Conservation (phyloP, 768 basidiomycete species). For the Dentipellis fragilis region DNA sequence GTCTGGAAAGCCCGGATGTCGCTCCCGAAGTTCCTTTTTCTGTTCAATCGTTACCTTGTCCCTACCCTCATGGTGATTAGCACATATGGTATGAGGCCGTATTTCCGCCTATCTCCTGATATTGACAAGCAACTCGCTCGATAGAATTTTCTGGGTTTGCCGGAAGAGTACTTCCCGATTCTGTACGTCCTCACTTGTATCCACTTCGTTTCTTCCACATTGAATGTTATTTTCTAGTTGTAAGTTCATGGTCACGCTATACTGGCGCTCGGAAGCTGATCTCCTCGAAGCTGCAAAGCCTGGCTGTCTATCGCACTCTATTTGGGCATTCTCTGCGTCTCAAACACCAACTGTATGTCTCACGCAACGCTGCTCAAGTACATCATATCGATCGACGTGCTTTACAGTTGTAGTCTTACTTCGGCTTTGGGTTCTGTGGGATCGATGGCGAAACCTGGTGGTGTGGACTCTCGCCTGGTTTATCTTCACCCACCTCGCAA, state of each 20-base stretch:
- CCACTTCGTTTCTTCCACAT: neutral
- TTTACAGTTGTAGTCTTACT: neutral
- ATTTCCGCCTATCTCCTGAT: neutral
- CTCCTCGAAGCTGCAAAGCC: neutral
- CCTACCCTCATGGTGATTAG: constrained; percentile 9
- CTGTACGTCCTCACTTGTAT: neutral
- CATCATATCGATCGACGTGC: neutral
- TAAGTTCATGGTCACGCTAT: neutral
- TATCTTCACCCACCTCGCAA: neutral
- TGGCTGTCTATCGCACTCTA: neutral
- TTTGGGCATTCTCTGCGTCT: neutral
- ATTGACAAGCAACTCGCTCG: neutral
- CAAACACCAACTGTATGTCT: neutral
- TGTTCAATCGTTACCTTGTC: constrained; percentile 32
- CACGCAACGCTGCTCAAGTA: too few species aligned
- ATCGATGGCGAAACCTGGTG: neutral
- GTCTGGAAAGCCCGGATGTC: constrained; percentile 30
- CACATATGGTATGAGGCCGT: neutral
- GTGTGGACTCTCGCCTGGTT: neutral
- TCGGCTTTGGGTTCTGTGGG: neutral
- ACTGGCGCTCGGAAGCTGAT: neutral
- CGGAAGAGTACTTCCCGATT: neutral
- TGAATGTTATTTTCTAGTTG: neutral
- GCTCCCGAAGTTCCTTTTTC: constrained; percentile 27
- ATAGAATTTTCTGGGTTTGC: neutral